phyloP scores from a whole-genome alignment of 345 rosid species.

The Syzygium jambos region DNA sequence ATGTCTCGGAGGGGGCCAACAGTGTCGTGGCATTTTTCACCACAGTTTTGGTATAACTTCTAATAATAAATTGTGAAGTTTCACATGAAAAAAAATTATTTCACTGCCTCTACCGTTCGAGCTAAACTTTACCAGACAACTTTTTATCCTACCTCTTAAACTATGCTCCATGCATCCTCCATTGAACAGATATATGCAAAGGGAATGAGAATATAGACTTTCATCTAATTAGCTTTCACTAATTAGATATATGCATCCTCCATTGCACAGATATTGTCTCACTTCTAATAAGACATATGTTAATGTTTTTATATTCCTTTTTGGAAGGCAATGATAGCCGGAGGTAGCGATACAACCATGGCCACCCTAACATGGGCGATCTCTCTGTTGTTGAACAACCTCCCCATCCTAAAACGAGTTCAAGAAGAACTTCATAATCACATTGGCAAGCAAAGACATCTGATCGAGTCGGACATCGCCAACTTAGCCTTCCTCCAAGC shows the following conservation, averaged over 20 bases:
- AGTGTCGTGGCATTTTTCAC: no score
- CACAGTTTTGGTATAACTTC: no score
- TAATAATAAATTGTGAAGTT: no score
- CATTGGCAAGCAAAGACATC: neutral
- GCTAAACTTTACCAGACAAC: no score
- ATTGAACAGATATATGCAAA: neutral
- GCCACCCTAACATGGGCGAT: constrained; percentile 10
- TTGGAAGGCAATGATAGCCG: neutral
- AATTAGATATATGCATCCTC: no score
- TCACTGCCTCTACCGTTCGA: no score
- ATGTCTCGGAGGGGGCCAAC: no score
- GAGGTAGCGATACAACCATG: neutral
- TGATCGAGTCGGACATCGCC: constrained; percentile 13
- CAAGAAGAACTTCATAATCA: neutral
- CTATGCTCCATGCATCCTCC: no score
- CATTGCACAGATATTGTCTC: neutral
- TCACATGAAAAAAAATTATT: no score
- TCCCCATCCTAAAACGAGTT: neutral
- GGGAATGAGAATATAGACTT: neutral
- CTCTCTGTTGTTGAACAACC: constrained; percentile 3
- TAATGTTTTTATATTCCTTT: neutral
- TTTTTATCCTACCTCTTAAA: no score
- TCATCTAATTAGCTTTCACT: neutral
- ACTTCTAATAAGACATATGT: neutral
- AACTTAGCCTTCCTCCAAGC: constrained; percentile 25